Evolutionary conservation across 495 filamentous ascomycete species (phyloP), one percentile per base, ranked within the genome.

Genomic region (Lindgomyces ingoldianus): DNA sequence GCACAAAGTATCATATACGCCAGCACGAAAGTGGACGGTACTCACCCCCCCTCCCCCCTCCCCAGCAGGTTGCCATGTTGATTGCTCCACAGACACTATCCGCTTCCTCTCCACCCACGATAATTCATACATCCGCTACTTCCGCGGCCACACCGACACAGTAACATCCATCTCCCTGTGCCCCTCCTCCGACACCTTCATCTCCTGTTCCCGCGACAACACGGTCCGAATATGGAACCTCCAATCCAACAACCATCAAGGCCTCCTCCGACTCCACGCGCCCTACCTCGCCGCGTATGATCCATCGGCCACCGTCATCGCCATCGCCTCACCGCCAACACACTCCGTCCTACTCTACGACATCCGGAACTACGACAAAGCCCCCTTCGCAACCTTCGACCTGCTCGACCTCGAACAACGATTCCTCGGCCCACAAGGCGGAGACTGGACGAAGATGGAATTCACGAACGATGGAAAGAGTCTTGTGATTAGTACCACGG

Each of bases 391-490:
- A 11, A 90, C 84, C 30, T 95, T 98, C 70, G 92, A 97, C 68
- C 78, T 95, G 22, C 73, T 85, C 0, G 80, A 82, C 0, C 74
- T 78, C 56, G 83, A 85, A 76, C 76, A 85, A 76, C 68, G 81
- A 75, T 84, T 77, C 68, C 54, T 70, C 1, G 61, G 83, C 73
- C 22, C 81, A 75, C 55, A 81, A 75, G 24, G 74, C 73, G 79
- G 75, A 16, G 80, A 80, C 18, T 98, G 93, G 92, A 94, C 87
- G 2, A 88, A 87, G 50, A 79, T 98, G 22, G 90, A 96, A 63
- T 98, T 98, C 73, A 89, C 89, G 52, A 98, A 98, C 72, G 93
- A 98, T 72, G 94, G 94, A 0, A 95, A 96, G 72, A 84, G 83
- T 61, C 72, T 98, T 55, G 82, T 98, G 22, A 66, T 98, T 27